These are phyloP conservation scores for Penicillium sp. DNA, from an alignment of 2,329 filamentous ascomycete genomes.

Conservation along the genomic window DNA sequence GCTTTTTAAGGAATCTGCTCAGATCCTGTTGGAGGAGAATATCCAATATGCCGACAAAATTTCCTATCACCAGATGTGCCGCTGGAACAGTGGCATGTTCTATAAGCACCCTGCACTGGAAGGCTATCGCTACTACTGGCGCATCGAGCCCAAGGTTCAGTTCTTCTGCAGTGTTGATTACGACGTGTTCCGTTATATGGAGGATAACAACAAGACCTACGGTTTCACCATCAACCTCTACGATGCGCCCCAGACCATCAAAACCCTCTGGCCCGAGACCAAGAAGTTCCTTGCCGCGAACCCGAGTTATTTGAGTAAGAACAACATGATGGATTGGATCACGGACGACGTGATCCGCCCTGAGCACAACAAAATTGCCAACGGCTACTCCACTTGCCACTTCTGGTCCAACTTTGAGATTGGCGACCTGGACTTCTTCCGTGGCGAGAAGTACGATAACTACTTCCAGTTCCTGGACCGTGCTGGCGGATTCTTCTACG, in stretches of 20 bases:
- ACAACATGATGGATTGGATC: slow-evolving; percentile 88
- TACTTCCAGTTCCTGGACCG: slow-evolving; percentile 96
- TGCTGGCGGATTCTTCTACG: slow-evolving; percentile 97
- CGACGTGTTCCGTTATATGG: slow-evolving; percentile 97
- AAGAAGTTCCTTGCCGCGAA: slow-evolving; percentile 85
- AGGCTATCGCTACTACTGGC: slow-evolving; percentile 91
- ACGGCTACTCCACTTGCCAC: slow-evolving; percentile 96
- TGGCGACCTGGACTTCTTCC: slow-evolving; percentile 89
- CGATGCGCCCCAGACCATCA: slow-evolving; percentile 84
- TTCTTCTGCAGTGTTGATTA: slow-evolving; percentile 99
- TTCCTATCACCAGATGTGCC: slow-evolving; percentile 98
- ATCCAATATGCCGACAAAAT: slow-evolving; percentile 89
- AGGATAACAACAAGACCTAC: slow-evolving; percentile 98
- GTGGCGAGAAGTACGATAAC: slow-evolving; percentile 85
- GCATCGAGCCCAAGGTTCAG: slow-evolving; percentile 96
- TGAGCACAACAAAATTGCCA: slow-evolving; percentile 76
- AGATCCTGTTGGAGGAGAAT: slow-evolving; percentile 78
- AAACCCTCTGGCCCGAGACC: slow-evolving; percentile 93
- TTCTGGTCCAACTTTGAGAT: slow-evolving; percentile 99
- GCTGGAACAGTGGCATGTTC: slow-evolving; percentile 98
- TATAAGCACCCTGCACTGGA: slow-evolving; percentile 91
- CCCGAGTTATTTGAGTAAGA: slow-evolving; percentile 76
- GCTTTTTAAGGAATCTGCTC: slow-evolving; percentile 80
- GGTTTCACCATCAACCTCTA: slow-evolving; percentile 98
- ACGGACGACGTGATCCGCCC: slow-evolving; percentile 77